Base-by-base conservation (phyloP, 257 asterid genomes). In the Avicennia marina region DNA sequence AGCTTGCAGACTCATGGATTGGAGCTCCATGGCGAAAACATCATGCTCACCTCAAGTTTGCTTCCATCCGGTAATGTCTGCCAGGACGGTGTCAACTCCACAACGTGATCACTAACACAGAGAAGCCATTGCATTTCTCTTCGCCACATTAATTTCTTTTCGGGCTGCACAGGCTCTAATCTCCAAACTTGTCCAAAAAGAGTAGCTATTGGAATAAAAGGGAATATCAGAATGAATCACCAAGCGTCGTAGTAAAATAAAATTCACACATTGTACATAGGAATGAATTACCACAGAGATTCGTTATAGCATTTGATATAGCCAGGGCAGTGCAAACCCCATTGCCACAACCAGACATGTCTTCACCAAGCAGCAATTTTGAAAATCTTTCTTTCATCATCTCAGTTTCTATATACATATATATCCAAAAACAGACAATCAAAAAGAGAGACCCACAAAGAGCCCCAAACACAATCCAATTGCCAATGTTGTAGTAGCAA, bases 261-360 rank as follows among this genome's bases (percentile, higher is more conserved):
- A n/a, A n/a, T n/a, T n/a, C n/a, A n/a, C n/a, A n/a, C n/a, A n/a
- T n/a, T n/a, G n/a, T n/a, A n/a, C n/a, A n/a, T n/a, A n/a, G 33
- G 3, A 29, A 29, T 3, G 33, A 24, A 33, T 40, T 81, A 91
- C 98, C 96, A 56, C 83, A 91, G 39, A 91, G 80, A 63, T 88
- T 91, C 10, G 98, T 91, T 65, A 91, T 74, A 71, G 96, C 80
- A 61, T 88, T 91, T 11, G 98, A 91, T 72, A 91, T 80, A 46
- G 98, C 85, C 70, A 85, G 61, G 21, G 97, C 95, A 34, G 98
- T 67, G 54, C 79, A 81, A 60, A 83, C 98, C 39, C 98, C 98
- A 73, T 90, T 81, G 9, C 98, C 98, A 71, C 83, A 72, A 18
- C 98, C 98, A 61, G 98, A 91, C 98, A 91, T 91, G 51, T 91